Evolutionary conservation across 768 basidiomycete genomes (phyloP).

Genomic region (Brasilioporus rufonigricans): DNA sequence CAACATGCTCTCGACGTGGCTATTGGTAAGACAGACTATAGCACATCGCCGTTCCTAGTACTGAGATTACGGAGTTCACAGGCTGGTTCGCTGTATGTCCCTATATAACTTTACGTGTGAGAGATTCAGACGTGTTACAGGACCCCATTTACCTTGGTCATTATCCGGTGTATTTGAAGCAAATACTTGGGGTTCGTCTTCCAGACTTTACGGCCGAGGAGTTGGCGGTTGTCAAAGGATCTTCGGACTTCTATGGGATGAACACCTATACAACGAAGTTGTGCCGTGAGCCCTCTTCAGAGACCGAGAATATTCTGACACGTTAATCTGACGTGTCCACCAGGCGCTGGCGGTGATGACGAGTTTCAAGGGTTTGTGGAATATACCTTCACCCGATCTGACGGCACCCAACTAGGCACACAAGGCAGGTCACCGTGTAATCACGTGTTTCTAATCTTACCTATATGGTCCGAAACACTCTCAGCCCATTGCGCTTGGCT

Average conservation of each 20-base stretch:
- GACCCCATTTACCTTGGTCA: slow-evolving; percentile 65
- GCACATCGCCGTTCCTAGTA: too few species aligned
- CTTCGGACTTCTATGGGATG: slow-evolving; percentile 71
- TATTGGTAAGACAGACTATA: too few species aligned
- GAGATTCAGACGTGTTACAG: too few species aligned
- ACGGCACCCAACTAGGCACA: slow-evolving; percentile 61
- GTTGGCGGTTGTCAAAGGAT: slow-evolving; percentile 54
- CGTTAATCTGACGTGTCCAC: slow-evolving; percentile 12
- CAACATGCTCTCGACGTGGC: slow-evolving; percentile 60
- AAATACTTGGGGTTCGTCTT: slow-evolving; percentile 54
- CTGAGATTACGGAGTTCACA: slow-evolving; percentile 38
- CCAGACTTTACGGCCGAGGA: slow-evolving; percentile 58
- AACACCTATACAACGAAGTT: slow-evolving; percentile 72
- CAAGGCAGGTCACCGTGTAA: slow-evolving; percentile 58
- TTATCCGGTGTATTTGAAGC: slow-evolving; percentile 48
- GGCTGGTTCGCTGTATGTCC: slow-evolving; percentile 18
- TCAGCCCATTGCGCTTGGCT: slow-evolving; percentile 64
- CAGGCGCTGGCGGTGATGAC: too few species aligned
- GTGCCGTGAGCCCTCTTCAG: slow-evolving; percentile 41
- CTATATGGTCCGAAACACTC: not conserved
- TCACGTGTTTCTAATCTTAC: not conserved
- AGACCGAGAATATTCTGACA: not conserved
- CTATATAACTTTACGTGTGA: slow-evolving; percentile 3
- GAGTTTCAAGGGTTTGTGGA: slow-evolving; percentile 63
- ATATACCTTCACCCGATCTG: slow-evolving; percentile 60